Evolutionary conservation across 1,284 basidiomycete species (phyloP), one percentile per base, ranked within the genome.

Genomic region (Naganishia albida): DNA sequence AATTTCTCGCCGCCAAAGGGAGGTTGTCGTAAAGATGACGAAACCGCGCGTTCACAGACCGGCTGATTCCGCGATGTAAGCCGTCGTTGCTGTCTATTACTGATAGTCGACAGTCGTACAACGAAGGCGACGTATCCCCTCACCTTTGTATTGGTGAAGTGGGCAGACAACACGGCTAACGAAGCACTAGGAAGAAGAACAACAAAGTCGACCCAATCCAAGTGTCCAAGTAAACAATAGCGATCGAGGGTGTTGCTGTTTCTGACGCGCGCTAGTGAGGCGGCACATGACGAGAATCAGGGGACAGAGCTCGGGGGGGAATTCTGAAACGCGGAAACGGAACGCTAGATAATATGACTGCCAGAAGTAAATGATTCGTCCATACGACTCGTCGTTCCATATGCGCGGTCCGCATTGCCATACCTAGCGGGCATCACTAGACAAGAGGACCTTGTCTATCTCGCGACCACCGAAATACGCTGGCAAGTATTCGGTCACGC

Each of bases 291-390:
- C 6, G 46, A 48, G 46, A 48, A 20, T 15, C n/a, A 34, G 26
- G 28, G 50, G 30, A 51, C 26, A 34, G 15, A 18, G 10, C 7
- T 34, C 15, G 15, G 28, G 38, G 52, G 50, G 13, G 38, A 40
- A 54, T 23, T 40, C 34, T 54, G 52, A 54, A 54, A 54, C 52
- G 52, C 52, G 52, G 30, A n/a, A n/a, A n/a, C n/a, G n/a, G n/a
- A n/a, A n/a, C n/a, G n/a, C n/a, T n/a, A n/a, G n/a, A n/a, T n/a
- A n/a, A n/a, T n/a, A n/a, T n/a, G n/a, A n/a, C n/a, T n/a, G n/a
- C n/a, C n/a, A n/a, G n/a, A n/a, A n/a, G n/a, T n/a, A n/a, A n/a
- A n/a, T n/a, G n/a, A n/a, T n/a, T n/a, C n/a, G n/a, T n/a, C n/a
- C n/a, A n/a, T n/a, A n/a, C n/a, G n/a, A n/a, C n/a, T n/a, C n/a